Evolutionary conservation across 176 grass and related monocot species (phyloP).

Genomic region (Ananas comosus): DNA sequence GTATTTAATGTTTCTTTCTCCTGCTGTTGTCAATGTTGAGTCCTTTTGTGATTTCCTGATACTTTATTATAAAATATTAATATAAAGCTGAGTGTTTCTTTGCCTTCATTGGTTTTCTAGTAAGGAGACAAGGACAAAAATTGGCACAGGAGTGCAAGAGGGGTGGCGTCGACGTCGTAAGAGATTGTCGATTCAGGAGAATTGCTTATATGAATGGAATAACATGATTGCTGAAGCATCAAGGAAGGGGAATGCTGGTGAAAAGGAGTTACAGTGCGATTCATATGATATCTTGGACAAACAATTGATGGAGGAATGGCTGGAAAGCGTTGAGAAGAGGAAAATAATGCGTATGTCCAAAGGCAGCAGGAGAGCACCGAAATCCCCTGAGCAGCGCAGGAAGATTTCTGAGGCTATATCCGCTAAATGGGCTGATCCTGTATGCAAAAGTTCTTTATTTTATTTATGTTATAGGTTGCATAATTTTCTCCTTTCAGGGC

Average conservation of each 20-base stretch:
- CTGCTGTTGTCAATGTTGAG: neutral
- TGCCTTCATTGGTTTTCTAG: constrained; percentile 6
- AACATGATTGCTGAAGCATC: constrained; percentile 14
- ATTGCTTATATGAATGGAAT: constrained; percentile 13
- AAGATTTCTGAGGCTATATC: constrained; percentile 25
- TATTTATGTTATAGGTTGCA: neutral
- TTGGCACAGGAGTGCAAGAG: constrained; percentile 16
- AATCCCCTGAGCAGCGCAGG: constrained; percentile 24
- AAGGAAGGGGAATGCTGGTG: constrained; percentile 16
- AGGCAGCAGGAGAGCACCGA: constrained; percentile 18
- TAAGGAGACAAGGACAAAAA: constrained; percentile 18
- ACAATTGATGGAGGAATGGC: constrained; percentile 18
- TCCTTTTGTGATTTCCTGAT: neutral
- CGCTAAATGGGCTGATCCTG: constrained; percentile 16
- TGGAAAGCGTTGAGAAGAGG: constrained; percentile 19
- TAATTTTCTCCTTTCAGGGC: neutral
- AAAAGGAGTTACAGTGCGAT: constrained; percentile 20
- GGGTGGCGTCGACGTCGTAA: constrained; percentile 12
- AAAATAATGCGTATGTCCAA: constrained; percentile 15
- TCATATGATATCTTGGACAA: constrained; percentile 16
- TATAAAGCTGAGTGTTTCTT: neutral
- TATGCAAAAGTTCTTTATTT: neutral
- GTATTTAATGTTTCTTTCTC: neutral
- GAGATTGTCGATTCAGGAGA: constrained; percentile 6
- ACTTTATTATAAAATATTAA: neutral